Percentiles rank a stretch among this genome's conserved stretches.
Conservation (phyloP, 2,329 filamentous ascomycete species). For the Verticillium dahliae region DNA sequence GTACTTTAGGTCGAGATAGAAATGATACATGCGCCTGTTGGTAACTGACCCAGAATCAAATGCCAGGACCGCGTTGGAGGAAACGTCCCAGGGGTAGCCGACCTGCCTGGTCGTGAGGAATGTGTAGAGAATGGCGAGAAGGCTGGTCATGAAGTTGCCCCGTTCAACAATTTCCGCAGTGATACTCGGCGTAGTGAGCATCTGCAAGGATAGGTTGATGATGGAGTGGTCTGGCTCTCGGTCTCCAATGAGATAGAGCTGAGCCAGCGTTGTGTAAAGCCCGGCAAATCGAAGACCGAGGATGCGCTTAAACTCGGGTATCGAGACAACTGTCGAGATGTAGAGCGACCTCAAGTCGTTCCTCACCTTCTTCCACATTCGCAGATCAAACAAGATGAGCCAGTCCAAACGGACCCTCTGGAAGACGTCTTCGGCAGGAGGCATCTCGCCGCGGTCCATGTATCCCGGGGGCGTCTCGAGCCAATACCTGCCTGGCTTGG, state of each 20-base stretch:
- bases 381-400: conserved; percentile 87
- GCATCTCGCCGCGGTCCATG: conserved; percentile 53
- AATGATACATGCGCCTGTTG: conserved; percentile 93
- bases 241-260: conserved; percentile 92
- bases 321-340: conserved; percentile 91
- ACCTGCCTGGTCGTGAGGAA: conserved; percentile 96
- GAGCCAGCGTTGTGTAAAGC: conserved; percentile 86
- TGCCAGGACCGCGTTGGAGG: conserved; percentile 76
- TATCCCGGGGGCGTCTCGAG: conserved; percentile 71
- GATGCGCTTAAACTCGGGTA: conserved; percentile 93
- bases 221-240: conserved; percentile 97
- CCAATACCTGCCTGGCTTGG: conserved; percentile 77
- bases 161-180: conserved; percentile 92
- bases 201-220: conserved; percentile 93
- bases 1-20: conserved; percentile 91
- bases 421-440: conserved; percentile 79
- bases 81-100: conserved; percentile 84
- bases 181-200: conserved; percentile 94
- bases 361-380: conserved; percentile 94
- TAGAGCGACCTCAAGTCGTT: conserved; percentile 89
- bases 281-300: conserved; percentile 90
- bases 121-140: conserved; percentile 95
- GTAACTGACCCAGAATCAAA: conserved; percentile 94
- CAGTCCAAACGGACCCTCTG: conserved; percentile 87
- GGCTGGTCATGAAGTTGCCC: conserved; percentile 90